Base-by-base conservation (phyloP, 2,329 filamentous ascomycete species). In the Myriosclerotinia scirpicola region DNA sequence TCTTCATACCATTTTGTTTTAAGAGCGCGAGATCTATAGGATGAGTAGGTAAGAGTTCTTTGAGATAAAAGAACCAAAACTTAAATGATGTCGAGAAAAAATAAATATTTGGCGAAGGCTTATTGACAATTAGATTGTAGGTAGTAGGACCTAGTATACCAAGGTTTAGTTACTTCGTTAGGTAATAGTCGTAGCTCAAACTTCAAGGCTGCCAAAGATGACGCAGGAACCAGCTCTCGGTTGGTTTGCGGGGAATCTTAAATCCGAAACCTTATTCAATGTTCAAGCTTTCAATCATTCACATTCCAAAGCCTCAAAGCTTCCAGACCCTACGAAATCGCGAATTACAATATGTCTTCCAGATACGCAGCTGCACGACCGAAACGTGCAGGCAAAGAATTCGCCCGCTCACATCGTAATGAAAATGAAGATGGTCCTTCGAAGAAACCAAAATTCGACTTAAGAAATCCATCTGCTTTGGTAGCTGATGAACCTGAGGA, bases 381-480 rank as follows among this genome's bases (percentile, higher is more conserved):
- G 12, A 96, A 94, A 80, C 89, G 93, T 71, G 90, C 87, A 5
- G 91, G 89, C 73, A 93, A 97, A 80, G 87, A 89, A 73, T 96
- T 91, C 76, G 87, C 90, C 54, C 88, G 91, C 67, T 87, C 87
- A 22, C 87, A 94, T 77, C 88, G 91, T 74, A 81, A 84, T 71
- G 84, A 87, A 59, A 78, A 80, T 64, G 76, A 75, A 48, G 71
- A 73, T 63, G 77, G 77, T 62, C 81, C 83, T 40, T 76, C 81
- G 63, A 96, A 96, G 77, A 93, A 93, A 76, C 90, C 92, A 67
- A 92, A 91, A 75, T 99, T 99, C 79, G 95, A 99, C 78, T 82
- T 95, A 64, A 92, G 95, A 71, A 98, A 99, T 76, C 95, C 95
- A 3, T 97, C 93, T 20, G 93, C 91, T 0, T 86, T 99, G 5